Percentiles rank a stretch among this genome's conserved stretches.
These are phyloP conservation scores for Aspergillus panamensis DNA, from an alignment of 495 filamentous ascomycete genomes.

Conservation along the genomic window DNA sequence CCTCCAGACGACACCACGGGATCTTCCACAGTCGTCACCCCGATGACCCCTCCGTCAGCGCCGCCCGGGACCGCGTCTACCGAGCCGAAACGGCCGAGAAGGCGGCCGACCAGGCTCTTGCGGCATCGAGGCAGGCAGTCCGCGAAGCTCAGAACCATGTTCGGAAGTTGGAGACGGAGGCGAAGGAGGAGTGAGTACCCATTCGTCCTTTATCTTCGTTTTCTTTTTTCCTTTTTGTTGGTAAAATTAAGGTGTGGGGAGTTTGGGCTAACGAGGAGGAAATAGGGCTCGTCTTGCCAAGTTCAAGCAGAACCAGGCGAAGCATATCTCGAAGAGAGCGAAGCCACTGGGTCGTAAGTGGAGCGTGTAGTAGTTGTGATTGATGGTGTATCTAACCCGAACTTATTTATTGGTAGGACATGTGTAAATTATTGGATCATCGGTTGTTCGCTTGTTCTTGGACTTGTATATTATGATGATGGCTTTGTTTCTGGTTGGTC, in stretches of 20 bases:
- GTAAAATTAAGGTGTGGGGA: too few species aligned
- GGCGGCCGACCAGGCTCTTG: slow-evolving; percentile 58
- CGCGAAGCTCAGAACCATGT: slow-evolving; percentile 61
- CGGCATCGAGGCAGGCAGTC: slow-evolving; percentile 53
- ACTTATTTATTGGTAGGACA: neutral
- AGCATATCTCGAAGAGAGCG: slow-evolving; percentile 60
- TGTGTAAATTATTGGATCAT: too few species aligned
- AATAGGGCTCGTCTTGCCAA: slow-evolving; percentile 51
- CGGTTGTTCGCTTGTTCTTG: too few species aligned
- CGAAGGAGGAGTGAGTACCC: slow-evolving; percentile 51
- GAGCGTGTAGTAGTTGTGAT: neutral
- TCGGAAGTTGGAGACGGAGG: slow-evolving; percentile 59
- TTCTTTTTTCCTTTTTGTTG: neutral
- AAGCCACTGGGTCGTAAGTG: slow-evolving; percentile 55
- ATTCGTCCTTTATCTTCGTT: too few species aligned
- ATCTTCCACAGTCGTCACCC: slow-evolving; percentile 19
- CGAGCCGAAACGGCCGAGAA: slow-evolving; percentile 44
- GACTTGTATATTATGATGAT: too few species aligned
- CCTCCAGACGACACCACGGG: slow-evolving; percentile 39
- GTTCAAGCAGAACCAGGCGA: slow-evolving; percentile 64
- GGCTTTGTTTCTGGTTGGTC: too few species aligned
- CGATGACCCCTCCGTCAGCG: slow-evolving; percentile 56
- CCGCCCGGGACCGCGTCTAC: slow-evolving; percentile 55
- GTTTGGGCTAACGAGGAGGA: neutral
- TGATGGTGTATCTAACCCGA: too few species aligned